These are phyloP conservation scores for Talaromyces verruculosus DNA, from an alignment of 2,329 filamentous ascomycete species.

Conservation along the genomic window DNA sequence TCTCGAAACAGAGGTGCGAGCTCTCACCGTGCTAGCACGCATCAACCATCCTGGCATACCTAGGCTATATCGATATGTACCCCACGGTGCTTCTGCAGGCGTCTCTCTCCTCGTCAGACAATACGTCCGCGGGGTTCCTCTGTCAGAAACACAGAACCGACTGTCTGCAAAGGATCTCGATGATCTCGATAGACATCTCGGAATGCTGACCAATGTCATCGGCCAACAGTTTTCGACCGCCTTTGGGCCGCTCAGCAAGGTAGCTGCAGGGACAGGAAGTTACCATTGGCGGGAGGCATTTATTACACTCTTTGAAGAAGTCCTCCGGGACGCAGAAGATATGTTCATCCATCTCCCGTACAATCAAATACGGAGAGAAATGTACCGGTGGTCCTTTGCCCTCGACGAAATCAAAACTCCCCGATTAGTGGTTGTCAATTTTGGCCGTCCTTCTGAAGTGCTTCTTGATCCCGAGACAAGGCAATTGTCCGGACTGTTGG, in stretches of 20 bases:
- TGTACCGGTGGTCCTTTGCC: constrained; percentile 45
- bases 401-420: constrained; percentile 55
- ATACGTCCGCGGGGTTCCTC: constrained; percentile 36
- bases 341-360: constrained; percentile 59
- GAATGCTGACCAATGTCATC: constrained; percentile 43
- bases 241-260: constrained; percentile 54
- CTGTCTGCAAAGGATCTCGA: constrained; percentile 34
- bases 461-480: constrained; percentile 52
- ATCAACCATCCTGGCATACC: constrained; percentile 39
- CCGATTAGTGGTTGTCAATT: constrained; percentile 52
- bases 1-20: constrained; percentile 43
- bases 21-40: constrained; percentile 38
- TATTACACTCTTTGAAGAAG: constrained; percentile 51
- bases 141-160: constrained; percentile 33
- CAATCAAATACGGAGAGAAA: constrained; percentile 52
- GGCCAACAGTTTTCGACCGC: constrained; percentile 47
- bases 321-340: constrained; percentile 59
- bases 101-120: constrained; percentile 42
- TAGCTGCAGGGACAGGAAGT: constrained; percentile 48
- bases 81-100: constrained; percentile 28
- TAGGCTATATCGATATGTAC: constrained; percentile 40
- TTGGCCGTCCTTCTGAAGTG: constrained; percentile 52
- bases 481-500: constrained; percentile 52
- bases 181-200: constrained; percentile 39
- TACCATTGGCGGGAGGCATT: constrained; percentile 57